Conservation (phyloP, 208 protist species). For the Naegleria gruberi region DNA sequence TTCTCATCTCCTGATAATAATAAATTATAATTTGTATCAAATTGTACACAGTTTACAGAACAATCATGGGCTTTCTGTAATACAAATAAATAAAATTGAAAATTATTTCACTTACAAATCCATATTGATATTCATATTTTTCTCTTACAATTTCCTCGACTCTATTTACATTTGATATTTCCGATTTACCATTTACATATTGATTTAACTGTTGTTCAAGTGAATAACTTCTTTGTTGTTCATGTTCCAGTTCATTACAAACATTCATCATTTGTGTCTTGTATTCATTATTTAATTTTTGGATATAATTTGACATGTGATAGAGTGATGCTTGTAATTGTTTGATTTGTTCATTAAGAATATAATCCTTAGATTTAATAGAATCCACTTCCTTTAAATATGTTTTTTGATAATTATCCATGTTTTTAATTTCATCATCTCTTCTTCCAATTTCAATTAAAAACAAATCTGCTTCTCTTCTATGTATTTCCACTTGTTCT, state of each 20-base stretch:
- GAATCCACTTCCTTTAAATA: background rate
- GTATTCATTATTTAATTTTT: background rate
- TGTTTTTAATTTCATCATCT: background rate
- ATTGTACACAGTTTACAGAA: background rate
- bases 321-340: background rate
- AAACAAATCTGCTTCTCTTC: slow-evolving; percentile 6
- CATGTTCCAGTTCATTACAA: background rate
- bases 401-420: slow-evolving; percentile 5
- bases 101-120: background rate
- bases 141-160: background rate
- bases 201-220: background rate
- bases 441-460: slow-evolving; percentile 6
- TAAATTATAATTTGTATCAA: background rate
- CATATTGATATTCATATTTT: background rate
- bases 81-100: background rate
- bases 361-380: background rate
- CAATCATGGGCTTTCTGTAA: background rate
- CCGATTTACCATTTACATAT: background rate
- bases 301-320: background rate
- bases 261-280: background rate
- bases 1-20: background rate
- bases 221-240: background rate
- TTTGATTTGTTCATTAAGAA: background rate
- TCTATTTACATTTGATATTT: background rate
- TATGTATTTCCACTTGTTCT: background rate